Evolutionary conservation across 495 filamentous ascomycete species (phyloP), one percentile per base, ranked within the genome.

Genomic region (Penicillium herquei): DNA sequence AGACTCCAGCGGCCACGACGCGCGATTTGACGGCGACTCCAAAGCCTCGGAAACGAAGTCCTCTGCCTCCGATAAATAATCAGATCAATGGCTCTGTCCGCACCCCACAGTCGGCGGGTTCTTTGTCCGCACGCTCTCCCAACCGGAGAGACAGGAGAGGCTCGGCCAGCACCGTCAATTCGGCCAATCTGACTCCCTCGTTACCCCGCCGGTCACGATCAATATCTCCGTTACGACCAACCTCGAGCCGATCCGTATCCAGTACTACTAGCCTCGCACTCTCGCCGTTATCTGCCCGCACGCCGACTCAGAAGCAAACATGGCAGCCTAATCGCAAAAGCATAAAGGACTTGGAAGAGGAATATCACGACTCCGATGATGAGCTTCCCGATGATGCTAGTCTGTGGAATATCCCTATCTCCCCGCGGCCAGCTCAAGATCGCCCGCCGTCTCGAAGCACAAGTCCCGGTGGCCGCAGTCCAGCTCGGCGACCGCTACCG

Each of bases 401-500:
- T 61, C 77, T 98, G 17, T 91, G 91, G 78, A 98, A 98, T 63
- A 89, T 98, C 7, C 94, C 94, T 0, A 84, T 98, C n/a, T 96
- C 92, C 8, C 94, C 94, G 9, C 83, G 91, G 14, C 90, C 89
- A 4, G 76, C 80, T 0, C 76, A 78, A 44, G 87, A 91, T 59
- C 81, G 90, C 43, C 61, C 79, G 3, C 84, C 82, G 0, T 77
- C 79, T 6, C 70, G 75, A 26, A 55, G 60, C 18, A 60, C 69
- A 13, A 84, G 81, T 57, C 88, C 88, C 0, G 87, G 87, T 59
- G 63, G 71, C 9, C 72, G 68, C 31, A 74, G 68, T 39, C 70
- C 72, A 1, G 71, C 69, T 14, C 74, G 59, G 12, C 68, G 66
- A 16, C 76, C 76, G 4, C 61, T 78, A 12, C 76, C 76, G 10